These are phyloP conservation scores for Vitis hybrid DNA, from an alignment of 177 flowering plant species.

Conservation along the genomic window DNA sequence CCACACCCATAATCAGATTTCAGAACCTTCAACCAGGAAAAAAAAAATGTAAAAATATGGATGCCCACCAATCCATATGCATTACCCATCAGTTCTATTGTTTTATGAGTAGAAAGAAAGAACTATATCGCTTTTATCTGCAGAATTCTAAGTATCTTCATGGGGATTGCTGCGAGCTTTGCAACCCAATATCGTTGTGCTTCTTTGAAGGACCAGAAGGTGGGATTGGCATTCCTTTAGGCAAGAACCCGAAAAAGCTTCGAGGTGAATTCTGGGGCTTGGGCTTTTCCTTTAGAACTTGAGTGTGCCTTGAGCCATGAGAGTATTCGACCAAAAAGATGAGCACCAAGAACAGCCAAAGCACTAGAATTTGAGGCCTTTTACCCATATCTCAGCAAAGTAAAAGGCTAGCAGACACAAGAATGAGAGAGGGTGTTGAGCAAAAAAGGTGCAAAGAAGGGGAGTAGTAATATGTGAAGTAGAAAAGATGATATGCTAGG, in stretches of 20 bases:
- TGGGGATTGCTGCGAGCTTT: constrained; percentile 13
- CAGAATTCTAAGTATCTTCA: constrained; percentile 2
- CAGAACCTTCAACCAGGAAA: no score
- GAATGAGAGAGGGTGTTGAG: constrained; percentile 2
- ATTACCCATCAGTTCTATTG: no score
- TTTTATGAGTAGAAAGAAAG: not conserved
- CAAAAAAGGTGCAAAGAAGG: not conserved
- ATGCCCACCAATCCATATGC: no score
- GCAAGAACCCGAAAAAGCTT: constrained; percentile 24
- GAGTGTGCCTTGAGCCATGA: constrained; percentile 20
- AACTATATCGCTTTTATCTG: no score
- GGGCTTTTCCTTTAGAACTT: constrained; percentile 22
- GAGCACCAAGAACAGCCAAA: constrained; percentile 13
- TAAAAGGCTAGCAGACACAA: not conserved
- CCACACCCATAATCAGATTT: no score
- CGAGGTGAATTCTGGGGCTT: not conserved
- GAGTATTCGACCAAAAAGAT: constrained; percentile 6
- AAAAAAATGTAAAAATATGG: no score
- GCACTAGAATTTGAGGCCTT: constrained; percentile 4
- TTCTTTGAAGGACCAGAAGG: constrained; percentile 42
- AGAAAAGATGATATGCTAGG: not conserved
- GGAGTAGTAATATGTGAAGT: no score
- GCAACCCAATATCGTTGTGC: constrained; percentile 33
- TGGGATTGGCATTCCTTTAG: constrained; percentile 33
- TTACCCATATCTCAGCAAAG: not conserved